Evolutionary conservation across 352 stramenopile genomes (phyloP), one percentile per base, ranked within the genome.

Genomic region (Phytophthora crassamura): DNA sequence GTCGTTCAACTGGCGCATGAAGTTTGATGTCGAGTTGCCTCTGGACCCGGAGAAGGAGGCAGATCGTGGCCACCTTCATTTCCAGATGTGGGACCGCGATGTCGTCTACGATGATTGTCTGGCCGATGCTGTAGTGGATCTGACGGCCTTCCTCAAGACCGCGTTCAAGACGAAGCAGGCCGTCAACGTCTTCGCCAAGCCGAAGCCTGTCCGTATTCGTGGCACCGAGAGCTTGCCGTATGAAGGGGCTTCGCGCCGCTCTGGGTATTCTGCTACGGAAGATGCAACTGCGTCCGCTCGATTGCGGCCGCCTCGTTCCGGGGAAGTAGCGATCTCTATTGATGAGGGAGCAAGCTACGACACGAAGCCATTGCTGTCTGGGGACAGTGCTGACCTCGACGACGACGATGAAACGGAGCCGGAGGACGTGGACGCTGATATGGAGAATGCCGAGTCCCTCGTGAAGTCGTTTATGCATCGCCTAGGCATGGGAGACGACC

Each of bases 1-100:
- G 4, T 94, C 80, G 5, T 98, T 94, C 64, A 98, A 98, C 69
- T 98, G 90, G 88, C 86, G 93, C 28, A 88, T 98, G 74, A 97
- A 97, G 64, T 97, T 97, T 67, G 75, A 92, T 45, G 72, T 98
- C 6, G 75, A 93, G 30, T 69, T 98, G 9, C 91, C 90, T 5
- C 59, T 90, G 12, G 80, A 94, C 32, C 71, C 74, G 9, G 79
- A 91, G 47, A 86, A 78, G 39, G 84, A 92, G 57, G 66, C 77
- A 20, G 84, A 92, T 56, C 84, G 85, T 22, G 86, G 86, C 8
- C 75, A 84, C 42, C 58, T 94, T 34, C 86, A 94, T 60, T 69
- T 94, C 35, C 86, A 94, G 51, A 71, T 92, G 65, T 94, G 86
- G 86, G 86, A 94, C 64, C 86, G 88, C 42, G 86, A 94, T 40